Percentiles rank a stretch among this genome's conserved stretches.
These are phyloP conservation scores for Colletotrichum siamense DNA, from an alignment of 2,329 filamentous ascomycete species.

Conservation along the genomic window DNA sequence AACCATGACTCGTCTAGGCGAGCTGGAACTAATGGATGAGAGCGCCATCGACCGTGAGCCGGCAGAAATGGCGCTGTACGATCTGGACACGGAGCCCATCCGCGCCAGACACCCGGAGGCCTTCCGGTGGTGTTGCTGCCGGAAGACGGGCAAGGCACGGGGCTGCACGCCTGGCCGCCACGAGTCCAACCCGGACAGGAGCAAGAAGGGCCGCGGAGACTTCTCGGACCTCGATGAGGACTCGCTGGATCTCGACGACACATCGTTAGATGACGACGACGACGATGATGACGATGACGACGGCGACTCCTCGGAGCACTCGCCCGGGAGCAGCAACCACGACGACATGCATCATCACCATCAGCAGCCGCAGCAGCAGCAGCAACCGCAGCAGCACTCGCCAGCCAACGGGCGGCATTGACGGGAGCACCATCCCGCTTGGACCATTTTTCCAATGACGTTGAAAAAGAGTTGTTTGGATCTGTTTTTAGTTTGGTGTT, in stretches of 20 bases:
- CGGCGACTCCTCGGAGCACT: not conserved
- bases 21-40: slow-evolving; percentile 21
- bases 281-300: not conserved
- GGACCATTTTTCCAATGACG: not conserved
- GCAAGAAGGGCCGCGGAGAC: slow-evolving; percentile 19
- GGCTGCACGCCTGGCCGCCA: slow-evolving; percentile 19
- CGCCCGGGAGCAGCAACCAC: not conserved
- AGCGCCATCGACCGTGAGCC: slow-evolving; percentile 4
- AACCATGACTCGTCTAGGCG: slow-evolving; percentile 10
- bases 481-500: not conserved
- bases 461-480: not conserved
- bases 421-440: not conserved
- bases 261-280: not conserved
- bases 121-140: slow-evolving; percentile 23
- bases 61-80: slow-evolving; percentile 1
- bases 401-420: not conserved
- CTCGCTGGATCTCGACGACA: slow-evolving; percentile 8
- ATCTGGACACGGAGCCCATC: slow-evolving; percentile 20
- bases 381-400: not conserved
- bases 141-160: not conserved
- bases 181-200: slow-evolving; percentile 22
- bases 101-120: slow-evolving; percentile 18
- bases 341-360: not conserved
- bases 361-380: not conserved
- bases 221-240: slow-evolving; percentile 15